phyloP scores from a whole-genome alignment of 768 basidiomycete species.

The Collybia sp. region DNA sequence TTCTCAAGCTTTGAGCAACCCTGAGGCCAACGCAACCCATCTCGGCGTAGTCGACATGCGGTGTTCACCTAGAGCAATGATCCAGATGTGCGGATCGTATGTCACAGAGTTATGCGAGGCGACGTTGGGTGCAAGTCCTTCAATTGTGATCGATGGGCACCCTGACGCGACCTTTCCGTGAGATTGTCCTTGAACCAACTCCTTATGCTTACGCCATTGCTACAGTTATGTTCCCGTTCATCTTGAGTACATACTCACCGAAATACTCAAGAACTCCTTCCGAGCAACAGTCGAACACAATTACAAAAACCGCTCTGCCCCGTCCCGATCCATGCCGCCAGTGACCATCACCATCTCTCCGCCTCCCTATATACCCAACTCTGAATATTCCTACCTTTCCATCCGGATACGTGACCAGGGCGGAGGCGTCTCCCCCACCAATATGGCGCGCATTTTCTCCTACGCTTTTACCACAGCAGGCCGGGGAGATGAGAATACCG shows the following conservation, averaged over 20 bases:
- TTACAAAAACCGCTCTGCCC: conserved; percentile 32
- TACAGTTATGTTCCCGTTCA: conserved; percentile 83
- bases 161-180: conserved; percentile 73
- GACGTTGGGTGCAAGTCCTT: conserved; percentile 69
- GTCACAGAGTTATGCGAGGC: conserved; percentile 83
- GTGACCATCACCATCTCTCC: conserved; percentile 70
- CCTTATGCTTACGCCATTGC: background rate
- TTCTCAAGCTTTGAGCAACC: conserved; percentile 56
- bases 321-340: conserved; percentile 44
- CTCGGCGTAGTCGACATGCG: conserved; percentile 72
- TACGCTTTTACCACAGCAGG: conserved; percentile 91
- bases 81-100: conserved; percentile 77
- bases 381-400: conserved; percentile 49
- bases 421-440: conserved; percentile 71
- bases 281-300: conserved; percentile 84
- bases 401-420: conserved; percentile 83
- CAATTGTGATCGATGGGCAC: conserved; percentile 67
- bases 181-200: conserved; percentile 22
- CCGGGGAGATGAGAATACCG: conserved; percentile 27
- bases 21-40: conserved; percentile 31
- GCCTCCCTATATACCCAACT: conserved; percentile 30
- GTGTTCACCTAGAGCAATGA: conserved; percentile 70
- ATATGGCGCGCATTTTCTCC: conserved; percentile 81
- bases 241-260: conserved; percentile 87
- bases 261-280: conserved; percentile 88